Evolutionary conservation across 208 protist species (phyloP), one percentile per base, ranked within the genome.

Genomic region (Wallacemonas rigidus): DNA sequence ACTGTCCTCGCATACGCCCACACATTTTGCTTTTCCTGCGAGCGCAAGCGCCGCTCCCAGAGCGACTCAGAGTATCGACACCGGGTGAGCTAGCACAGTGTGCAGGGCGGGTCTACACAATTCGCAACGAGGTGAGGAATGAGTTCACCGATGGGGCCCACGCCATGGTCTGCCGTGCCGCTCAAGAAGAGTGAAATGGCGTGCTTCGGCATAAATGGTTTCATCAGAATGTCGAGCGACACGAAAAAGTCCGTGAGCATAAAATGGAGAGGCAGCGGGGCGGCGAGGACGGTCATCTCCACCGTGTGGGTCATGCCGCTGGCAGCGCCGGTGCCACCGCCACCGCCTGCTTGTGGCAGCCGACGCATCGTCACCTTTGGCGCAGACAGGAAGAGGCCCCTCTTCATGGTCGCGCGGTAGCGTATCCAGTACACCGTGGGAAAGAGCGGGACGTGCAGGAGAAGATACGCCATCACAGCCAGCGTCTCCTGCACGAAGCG

Each of bases 181-280:
- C 81, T 76, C 44, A 73, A 63, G 15, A 92, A 71, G 14, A 87
- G 64, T 2, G 76, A 69, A 2, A 90, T 39, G 39, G 81, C 76
- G 48, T 77, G 75, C 15, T 62, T 61, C 36, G 85, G 88, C 17
- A 72, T 14, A 11, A 89, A 60, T 6, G 69, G 74, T 6, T 74
- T 75, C 67, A 74, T 15, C 7, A 87, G 53, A 17, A 83, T 70
- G 36, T 77, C 48, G 2, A 93, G 41, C 3, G 92, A 85, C 15
- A 90, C 77, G 40, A 87, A 56, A 77, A 91, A 95, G 69, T 95
- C 90, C 2, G 81, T 70, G 35, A 92, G 69, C 68, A 93, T 77
- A 38, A 65, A 69, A 8, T 56, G 68, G 3, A 92, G 70, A 6
- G 77, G 69, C 11, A 93, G 64, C 5, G 87, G 90, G 67, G 82